Evolutionary conservation across 352 stramenopile genomes (phyloP).

Genomic region (Pythium scleroteichum): DNA sequence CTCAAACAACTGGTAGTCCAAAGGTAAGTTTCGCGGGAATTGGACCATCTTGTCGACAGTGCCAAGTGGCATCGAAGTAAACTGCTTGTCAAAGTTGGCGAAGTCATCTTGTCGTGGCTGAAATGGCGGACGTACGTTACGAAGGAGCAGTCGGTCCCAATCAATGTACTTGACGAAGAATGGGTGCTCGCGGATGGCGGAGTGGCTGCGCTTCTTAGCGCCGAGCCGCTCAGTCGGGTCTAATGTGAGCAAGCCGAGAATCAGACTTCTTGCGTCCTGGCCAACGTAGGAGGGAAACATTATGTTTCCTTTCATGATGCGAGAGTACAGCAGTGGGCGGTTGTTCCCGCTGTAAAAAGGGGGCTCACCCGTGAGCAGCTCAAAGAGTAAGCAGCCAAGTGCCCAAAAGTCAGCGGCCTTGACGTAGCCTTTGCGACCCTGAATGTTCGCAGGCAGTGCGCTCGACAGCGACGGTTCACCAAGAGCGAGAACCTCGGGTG

Average conservation of each 20-base stretch:
- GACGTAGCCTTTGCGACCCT: conserved; percentile 61
- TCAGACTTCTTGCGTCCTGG: conserved; percentile 49
- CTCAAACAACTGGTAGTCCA: conserved; percentile 85
- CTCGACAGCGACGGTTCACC: conserved; percentile 33
- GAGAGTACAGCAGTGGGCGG: conserved; percentile 55
- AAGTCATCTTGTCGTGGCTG: conserved; percentile 67
- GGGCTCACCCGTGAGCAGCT: conserved; percentile 88
- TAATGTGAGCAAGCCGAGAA: conserved; percentile 46
- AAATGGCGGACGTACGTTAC: conserved; percentile 55
- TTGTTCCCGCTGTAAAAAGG: conserved; percentile 83
- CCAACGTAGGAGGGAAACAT: conserved; percentile 58
- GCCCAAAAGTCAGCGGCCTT: conserved; percentile 91
- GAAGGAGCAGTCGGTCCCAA: conserved; percentile 51
- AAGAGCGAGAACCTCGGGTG: conserved; percentile 71
- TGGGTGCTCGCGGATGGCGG: conserved; percentile 57
- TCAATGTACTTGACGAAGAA: conserved; percentile 76
- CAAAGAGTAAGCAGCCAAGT: conserved; percentile 84
- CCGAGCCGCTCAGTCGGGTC: conserved; percentile 66
- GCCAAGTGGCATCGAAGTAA: conserved; percentile 79
- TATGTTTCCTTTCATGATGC: conserved; percentile 51
- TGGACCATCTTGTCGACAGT: conserved; percentile 73
- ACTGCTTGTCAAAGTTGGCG: conserved; percentile 86
- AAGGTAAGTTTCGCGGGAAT: conserved; percentile 73
- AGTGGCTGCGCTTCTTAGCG: conserved; percentile 34
- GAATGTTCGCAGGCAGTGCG: conserved; percentile 5